Base-by-base conservation (phyloP, 1,139 yeast species). In the Suhomyces terraborum region DNA sequence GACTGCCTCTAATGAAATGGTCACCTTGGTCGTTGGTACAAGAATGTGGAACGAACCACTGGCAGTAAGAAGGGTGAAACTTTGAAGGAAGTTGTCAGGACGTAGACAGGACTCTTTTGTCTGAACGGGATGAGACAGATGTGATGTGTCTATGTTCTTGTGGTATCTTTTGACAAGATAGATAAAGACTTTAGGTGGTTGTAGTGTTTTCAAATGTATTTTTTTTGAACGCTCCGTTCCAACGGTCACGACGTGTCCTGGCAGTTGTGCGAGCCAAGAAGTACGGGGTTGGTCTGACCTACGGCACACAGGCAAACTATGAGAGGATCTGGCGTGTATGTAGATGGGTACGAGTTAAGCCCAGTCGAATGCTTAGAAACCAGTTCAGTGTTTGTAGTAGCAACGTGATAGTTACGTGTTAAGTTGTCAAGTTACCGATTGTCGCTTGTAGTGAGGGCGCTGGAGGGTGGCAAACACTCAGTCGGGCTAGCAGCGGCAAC, bases 191-290 rank as follows among this genome's bases (percentile, higher is more conserved):
- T 34, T 34, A 25, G 20, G 37, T 22, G 20, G 37, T 20, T 32
- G 29, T 32, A 27, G 32, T 37, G 45, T 41, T 41, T 37, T 38
- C 32, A 38, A 37, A 34, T 32, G 21, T 24, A 34, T 40, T 40
- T 40, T 41, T 41, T 34, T 40, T 32, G 24, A 29, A 20, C 36
- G 21, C 43, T 40, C 43, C 43, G 43, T 40, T 37, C 32, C 41
- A 41, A 41, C 41, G 45, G 45, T 41, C 45, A 41, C 45, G 45
- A 38, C 39, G 43, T 36, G 40, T 32, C 22, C 32, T 21, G 29
- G 35, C 35, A 21, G 25, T 13, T 20, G 32, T 30, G 32, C 32
- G 32, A 20, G 32, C 12, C 4, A n/a, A 24, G 23, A 14, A 30
- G 18, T 30, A 30, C 22, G 32, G 32, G 32, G 32, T 27, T 30